Percentiles rank a stretch among this genome's conserved stretches.
phyloP scores from a whole-genome alignment of 78 protist species.

The Protostelium mycophagum region DNA sequence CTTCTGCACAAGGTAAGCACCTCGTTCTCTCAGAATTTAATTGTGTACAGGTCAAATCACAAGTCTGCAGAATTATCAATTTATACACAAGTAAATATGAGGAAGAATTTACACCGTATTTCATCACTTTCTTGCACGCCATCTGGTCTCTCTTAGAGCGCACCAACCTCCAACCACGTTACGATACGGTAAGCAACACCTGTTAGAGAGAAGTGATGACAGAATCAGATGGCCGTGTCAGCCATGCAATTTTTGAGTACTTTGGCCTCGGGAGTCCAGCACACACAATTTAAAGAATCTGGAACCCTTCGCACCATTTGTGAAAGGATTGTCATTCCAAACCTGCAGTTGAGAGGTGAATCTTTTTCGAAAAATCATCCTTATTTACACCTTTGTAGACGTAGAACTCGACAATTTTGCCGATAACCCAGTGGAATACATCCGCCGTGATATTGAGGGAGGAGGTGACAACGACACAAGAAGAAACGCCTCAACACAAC shows the following conservation, averaged over 20 bases:
- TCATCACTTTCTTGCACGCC: slow-evolving; percentile 37
- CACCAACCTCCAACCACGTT: slow-evolving; percentile 5
- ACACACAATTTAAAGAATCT: slow-evolving; percentile 48
- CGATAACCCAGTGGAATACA: slow-evolving; percentile 76
- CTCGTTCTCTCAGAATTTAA: slow-evolving; percentile 7
- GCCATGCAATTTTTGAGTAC: slow-evolving; percentile 78
- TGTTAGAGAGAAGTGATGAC: neutral
- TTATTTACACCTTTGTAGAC: slow-evolving; percentile 16
- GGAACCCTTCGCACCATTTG: slow-evolving; percentile 67
- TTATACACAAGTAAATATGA: slow-evolving; percentile 53
- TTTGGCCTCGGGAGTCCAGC: slow-evolving; percentile 45
- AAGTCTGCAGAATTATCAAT: slow-evolving; percentile 46
- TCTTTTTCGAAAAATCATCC: neutral
- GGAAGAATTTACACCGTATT: slow-evolving; percentile 62
- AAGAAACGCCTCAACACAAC: slow-evolving; percentile 77
- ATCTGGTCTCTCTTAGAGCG: slow-evolving; percentile 52
- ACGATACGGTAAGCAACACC: slow-evolving; percentile 33
- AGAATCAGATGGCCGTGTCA: slow-evolving; percentile 48
- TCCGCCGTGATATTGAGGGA: slow-evolving; percentile 85
- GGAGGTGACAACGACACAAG: slow-evolving; percentile 89
- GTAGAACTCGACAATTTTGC: slow-evolving; percentile 82
- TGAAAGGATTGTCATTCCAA: slow-evolving; percentile 78
- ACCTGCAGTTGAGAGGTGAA: slow-evolving; percentile 49
- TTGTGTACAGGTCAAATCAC: slow-evolving; percentile 43
- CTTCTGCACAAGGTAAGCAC: neutral